These are phyloP conservation scores for Fomes fomentarius DNA, from an alignment of 1,284 basidiomycete species.

Conservation along the genomic window DNA sequence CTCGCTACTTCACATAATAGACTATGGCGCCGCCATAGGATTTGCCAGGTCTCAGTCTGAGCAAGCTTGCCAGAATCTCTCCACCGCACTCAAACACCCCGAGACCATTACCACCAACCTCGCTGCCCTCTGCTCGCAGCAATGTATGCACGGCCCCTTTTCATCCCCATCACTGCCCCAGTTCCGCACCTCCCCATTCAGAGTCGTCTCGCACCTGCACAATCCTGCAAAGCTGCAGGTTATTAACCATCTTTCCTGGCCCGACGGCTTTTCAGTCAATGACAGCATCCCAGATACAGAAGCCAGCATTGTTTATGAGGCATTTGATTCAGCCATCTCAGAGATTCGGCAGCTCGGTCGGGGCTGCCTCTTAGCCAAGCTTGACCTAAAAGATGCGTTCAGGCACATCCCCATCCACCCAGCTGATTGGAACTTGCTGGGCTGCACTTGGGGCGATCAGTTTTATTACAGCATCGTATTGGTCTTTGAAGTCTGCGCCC, in stretches of 20 bases:
- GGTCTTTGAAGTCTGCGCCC: conserved; percentile 30
- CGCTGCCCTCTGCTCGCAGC: background rate
- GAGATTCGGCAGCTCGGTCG: conserved; percentile 25
- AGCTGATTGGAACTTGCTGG: conserved; percentile 37
- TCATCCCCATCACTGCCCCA: conserved; percentile 23
- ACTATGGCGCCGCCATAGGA: conserved; percentile 4
- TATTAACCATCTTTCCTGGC: conserved; percentile 44
- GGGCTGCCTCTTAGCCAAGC: conserved; percentile 39
- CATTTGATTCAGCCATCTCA: conserved; percentile 11
- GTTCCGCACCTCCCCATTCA: conserved; percentile 35
- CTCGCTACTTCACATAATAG: conserved; percentile 10
- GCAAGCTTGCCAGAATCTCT: conserved; percentile 5
- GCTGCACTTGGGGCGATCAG: conserved; percentile 34
- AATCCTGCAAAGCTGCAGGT: conserved; percentile 31
- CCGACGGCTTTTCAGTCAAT: conserved; percentile 37
- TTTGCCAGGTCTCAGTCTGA: background rate
- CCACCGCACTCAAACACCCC: conserved; percentile 2
- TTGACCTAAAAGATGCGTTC: conserved; percentile 42
- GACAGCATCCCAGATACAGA: conserved; percentile 39
- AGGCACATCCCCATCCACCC: conserved; percentile 38
- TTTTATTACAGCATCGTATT: conserved; percentile 38
- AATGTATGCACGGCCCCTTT: conserved; percentile 31
- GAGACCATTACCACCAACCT: conserved; percentile 6
- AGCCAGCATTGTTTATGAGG: conserved; percentile 35
- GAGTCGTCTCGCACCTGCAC: conserved; percentile 30